Conservation (phyloP, 306 rosid species). For the Prunus davidiana region DNA sequence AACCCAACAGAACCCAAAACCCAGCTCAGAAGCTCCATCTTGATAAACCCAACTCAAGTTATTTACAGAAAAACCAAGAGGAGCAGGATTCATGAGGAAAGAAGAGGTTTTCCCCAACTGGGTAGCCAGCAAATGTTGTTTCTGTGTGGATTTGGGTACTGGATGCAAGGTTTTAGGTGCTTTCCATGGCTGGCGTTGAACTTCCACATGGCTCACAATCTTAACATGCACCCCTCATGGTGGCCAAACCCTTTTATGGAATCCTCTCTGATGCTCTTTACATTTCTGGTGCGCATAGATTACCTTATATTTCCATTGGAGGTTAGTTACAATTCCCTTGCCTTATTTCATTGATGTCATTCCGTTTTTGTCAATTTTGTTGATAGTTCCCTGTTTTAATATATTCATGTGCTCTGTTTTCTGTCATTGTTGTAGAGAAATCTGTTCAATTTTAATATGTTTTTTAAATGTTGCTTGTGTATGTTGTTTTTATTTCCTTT, state of each 20-base stretch:
- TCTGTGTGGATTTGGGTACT: conserved; percentile 82
- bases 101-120: conserved; percentile 24
- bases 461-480: not conserved
- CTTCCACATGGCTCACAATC: conserved; percentile 71
- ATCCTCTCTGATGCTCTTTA: conserved; percentile 70
- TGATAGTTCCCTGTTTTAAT: not conserved
- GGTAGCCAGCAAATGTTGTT: conserved; percentile 43
- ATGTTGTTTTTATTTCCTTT: conserved; percentile 3
- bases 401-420: not conserved
- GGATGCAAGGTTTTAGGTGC: conserved; percentile 90
- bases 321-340: conserved; percentile 40
- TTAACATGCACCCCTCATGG: conserved; percentile 76
- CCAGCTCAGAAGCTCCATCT: conserved; percentile 14
- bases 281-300: conserved; percentile 71
- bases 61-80: conserved; percentile 9
- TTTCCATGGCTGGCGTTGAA: conserved; percentile 92
- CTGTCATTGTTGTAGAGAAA: not conserved
- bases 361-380: not conserved
- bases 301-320: conserved; percentile 75
- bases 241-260: conserved; percentile 84
- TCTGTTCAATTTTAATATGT: not conserved
- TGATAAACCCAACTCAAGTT: conserved; percentile 14
- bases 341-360: not conserved
- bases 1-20: conserved; percentile 21
- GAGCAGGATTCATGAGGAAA: conserved; percentile 22